Percentiles rank a stretch among this genome's conserved stretches.
Evolutionary conservation across 345 rosid species (phyloP).

Genomic region (Salix udensis): DNA sequence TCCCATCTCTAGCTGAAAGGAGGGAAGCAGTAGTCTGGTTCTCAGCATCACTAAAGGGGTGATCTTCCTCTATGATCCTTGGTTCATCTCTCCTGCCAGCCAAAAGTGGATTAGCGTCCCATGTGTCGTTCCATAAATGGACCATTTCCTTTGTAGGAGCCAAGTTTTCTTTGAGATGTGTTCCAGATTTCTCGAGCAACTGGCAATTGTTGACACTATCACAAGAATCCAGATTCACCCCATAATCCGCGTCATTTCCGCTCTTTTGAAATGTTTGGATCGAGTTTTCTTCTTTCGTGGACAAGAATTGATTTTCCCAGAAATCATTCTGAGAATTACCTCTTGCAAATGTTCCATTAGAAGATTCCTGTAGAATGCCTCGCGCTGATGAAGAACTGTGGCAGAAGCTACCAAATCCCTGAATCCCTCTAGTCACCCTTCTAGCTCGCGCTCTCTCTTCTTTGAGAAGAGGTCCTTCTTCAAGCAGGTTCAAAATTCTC

Average conservation of each 20-base stretch:
- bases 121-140: slow-evolving; percentile 27
- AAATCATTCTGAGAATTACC: slow-evolving; percentile 45
- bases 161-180: slow-evolving; percentile 38
- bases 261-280: slow-evolving; percentile 7
- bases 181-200: slow-evolving; percentile 19
- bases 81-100: slow-evolving; percentile 21
- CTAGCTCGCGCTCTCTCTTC: slow-evolving; percentile 79
- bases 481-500: slow-evolving; percentile 58
- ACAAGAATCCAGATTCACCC: neutral
- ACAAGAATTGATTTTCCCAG: slow-evolving; percentile 33
- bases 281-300: neutral
- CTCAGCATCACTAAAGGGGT: slow-evolving; percentile 41
- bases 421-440: slow-evolving; percentile 72
- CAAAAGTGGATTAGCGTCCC: slow-evolving; percentile 42
- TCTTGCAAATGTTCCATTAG: slow-evolving; percentile 36
- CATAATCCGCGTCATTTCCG: slow-evolving; percentile 1
- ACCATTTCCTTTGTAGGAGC: slow-evolving; percentile 33
- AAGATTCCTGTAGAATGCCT: slow-evolving; percentile 38
- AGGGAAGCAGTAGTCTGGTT: slow-evolving; percentile 32
- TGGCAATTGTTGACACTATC: neutral
- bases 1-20: slow-evolving; percentile 30
- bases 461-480: slow-evolving; percentile 56
- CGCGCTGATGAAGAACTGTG: slow-evolving; percentile 34
- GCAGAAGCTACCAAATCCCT: slow-evolving; percentile 81
- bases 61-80: slow-evolving; percentile 30